Conservation (phyloP, 2,329 filamentous ascomycete species). For the Malbranchea cinnamomea region DNA sequence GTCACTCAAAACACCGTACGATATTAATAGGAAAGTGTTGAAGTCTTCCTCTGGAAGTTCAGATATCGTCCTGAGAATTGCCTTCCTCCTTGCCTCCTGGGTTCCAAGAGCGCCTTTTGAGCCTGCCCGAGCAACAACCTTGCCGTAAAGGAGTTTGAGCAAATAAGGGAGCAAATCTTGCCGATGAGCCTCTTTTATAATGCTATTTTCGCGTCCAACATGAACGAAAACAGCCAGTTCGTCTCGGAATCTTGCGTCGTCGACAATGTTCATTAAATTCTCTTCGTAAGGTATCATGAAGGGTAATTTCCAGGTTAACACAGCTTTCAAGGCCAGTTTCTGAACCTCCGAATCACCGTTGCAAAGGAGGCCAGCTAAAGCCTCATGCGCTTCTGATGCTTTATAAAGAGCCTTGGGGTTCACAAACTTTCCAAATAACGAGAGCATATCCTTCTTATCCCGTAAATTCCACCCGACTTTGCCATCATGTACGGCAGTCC, state of each 20-base stretch:
- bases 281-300: constrained; percentile 67
- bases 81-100: constrained; percentile 61
- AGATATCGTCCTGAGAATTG: constrained; percentile 61
- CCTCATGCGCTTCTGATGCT: constrained; percentile 57
- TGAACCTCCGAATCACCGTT: constrained; percentile 89
- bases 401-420: constrained; percentile 78
- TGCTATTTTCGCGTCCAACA: constrained; percentile 46
- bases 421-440: constrained; percentile 66
- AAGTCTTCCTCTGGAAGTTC: constrained; percentile 61
- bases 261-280: constrained; percentile 70
- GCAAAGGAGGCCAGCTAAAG: constrained; percentile 58
- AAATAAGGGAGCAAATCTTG: constrained; percentile 67
- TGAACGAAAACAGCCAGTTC: constrained; percentile 83
- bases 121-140: constrained; percentile 69
- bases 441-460: constrained; percentile 72
- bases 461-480: constrained; percentile 28
- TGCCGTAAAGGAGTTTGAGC: constrained; percentile 74
- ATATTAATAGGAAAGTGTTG: constrained; percentile 67
- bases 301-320: constrained; percentile 78
- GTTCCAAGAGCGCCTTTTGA: constrained; percentile 59
- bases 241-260: constrained; percentile 83
- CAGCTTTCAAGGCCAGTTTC: constrained; percentile 65
- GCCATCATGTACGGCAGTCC: constrained; percentile 13
- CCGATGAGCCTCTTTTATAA: constrained; percentile 61
- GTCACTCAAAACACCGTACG: constrained; percentile 53